Conservation (phyloP, 148 eudicot species). For the Amaranthus hypochondriacus region DNA sequence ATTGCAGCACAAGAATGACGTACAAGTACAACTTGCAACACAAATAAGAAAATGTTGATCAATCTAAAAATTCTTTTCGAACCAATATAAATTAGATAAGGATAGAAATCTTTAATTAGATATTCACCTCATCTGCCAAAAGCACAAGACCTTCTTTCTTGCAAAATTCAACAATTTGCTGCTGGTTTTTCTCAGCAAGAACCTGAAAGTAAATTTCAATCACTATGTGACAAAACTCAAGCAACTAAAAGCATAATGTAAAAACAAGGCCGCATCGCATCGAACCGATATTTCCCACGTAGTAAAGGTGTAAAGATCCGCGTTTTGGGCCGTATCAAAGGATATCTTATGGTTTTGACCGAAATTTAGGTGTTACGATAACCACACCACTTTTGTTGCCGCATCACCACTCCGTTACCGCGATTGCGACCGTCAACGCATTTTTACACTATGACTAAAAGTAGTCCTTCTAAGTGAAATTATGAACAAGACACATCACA, state of each 20-base stretch:
- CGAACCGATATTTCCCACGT: no score
- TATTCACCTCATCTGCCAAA: constrained; percentile 85
- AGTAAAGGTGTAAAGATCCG: no score
- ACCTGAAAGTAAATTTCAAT: constrained; percentile 44
- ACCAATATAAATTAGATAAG: not conserved
- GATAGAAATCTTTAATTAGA: not conserved
- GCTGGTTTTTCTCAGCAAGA: constrained; percentile 81
- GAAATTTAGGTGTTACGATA: no score
- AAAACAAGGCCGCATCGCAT: no score
- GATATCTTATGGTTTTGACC: no score
- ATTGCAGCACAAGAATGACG: not conserved
- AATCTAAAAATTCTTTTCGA: not conserved
- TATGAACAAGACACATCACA: not conserved
- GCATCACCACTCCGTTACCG: no score
- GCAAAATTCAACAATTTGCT: constrained; percentile 81
- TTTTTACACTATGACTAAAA: not conserved
- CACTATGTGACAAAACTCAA: constrained; percentile 5
- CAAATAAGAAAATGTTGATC: not conserved
- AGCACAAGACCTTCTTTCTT: constrained; percentile 90
- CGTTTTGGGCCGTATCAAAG: no score
- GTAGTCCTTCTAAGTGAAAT: not conserved
- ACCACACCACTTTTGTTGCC: no score
- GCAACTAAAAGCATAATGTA: not conserved
- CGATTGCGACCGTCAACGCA: no score
- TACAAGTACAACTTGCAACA: not conserved